Conservation (phyloP, 768 basidiomycete genomes). For the Leucosporidium yakuticum region DNA sequence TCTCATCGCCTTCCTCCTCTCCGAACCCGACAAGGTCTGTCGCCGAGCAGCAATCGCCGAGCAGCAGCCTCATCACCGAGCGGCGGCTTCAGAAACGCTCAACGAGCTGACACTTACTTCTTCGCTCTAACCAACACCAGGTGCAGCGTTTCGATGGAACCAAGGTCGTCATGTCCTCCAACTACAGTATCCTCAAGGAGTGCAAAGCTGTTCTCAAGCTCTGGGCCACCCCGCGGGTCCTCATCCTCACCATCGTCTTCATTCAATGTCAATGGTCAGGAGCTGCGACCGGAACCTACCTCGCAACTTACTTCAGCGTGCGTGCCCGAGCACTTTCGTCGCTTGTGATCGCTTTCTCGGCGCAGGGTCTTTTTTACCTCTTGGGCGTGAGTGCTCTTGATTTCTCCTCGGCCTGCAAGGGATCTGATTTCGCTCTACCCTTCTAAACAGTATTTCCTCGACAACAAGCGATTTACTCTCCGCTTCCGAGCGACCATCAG, state of each 20-base stretch:
- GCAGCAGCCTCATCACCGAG: too few species aligned
- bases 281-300: not conserved
- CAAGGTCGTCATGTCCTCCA: not conserved
- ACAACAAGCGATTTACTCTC: not conserved
- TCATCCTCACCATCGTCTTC: not conserved
- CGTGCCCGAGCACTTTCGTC: not conserved
- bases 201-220: not conserved
- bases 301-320: not conserved
- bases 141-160: not conserved
- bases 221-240: not conserved
- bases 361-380: not conserved
- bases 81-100: too few species aligned
- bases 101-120: too few species aligned
- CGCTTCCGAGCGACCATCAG: not conserved
- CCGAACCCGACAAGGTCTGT: not conserved
- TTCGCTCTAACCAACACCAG: too few species aligned
- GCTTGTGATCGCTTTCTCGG: not conserved
- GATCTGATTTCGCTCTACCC: too few species aligned
- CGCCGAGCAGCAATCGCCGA: too few species aligned
- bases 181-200: not conserved
- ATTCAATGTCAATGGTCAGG: not conserved
- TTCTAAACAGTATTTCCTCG: not conserved
- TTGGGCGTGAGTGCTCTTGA: not conserved
- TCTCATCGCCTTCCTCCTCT: not conserved
- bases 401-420: too few species aligned